These are phyloP conservation scores for Pythium apleroticum DNA, from an alignment of 352 stramenopile species.

Conservation along the genomic window DNA sequence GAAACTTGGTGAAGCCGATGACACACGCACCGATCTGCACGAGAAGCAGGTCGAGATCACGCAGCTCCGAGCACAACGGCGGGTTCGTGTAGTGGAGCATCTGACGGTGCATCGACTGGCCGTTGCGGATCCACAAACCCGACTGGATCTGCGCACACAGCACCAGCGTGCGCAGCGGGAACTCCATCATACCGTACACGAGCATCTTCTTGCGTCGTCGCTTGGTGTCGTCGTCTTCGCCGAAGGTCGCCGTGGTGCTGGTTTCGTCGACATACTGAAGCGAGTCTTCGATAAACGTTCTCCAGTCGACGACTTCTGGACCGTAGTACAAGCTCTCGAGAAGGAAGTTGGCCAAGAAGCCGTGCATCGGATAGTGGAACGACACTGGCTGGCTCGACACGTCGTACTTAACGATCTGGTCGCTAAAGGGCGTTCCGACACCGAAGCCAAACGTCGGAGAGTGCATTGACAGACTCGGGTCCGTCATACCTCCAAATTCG, in stretches of 20 bases:
- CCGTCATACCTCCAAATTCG: conserved; percentile 41
- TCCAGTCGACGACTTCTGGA: conserved; percentile 47
- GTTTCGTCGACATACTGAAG: conserved; percentile 31
- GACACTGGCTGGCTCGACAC: conserved; percentile 77
- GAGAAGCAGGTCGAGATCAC: conserved; percentile 75
- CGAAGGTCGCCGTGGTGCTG: neutral
- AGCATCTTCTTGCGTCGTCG: conserved; percentile 57
- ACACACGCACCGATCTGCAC: conserved; percentile 64
- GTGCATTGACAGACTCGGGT: conserved; percentile 51
- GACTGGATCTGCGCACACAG: conserved; percentile 76
- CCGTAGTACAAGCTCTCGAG: conserved; percentile 78
- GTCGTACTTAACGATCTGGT: conserved; percentile 78
- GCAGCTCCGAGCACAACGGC: conserved; percentile 65
- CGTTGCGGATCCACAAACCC: conserved; percentile 84
- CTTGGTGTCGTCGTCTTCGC: conserved; percentile 34
- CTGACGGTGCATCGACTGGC: conserved; percentile 80
- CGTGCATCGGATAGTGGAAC: conserved; percentile 89
- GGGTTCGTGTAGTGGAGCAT: conserved; percentile 79
- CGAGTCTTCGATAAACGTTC: conserved; percentile 45
- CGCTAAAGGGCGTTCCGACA: conserved; percentile 37
- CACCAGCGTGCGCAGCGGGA: conserved; percentile 70
- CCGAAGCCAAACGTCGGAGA: conserved; percentile 61
- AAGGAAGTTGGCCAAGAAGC: conserved; percentile 75
- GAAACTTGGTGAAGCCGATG: conserved; percentile 65
- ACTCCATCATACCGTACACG: conserved; percentile 77